phyloP scores from a whole-genome alignment of 2,329 filamentous ascomycete genomes.

The Tolypocladium tundrense region DNA sequence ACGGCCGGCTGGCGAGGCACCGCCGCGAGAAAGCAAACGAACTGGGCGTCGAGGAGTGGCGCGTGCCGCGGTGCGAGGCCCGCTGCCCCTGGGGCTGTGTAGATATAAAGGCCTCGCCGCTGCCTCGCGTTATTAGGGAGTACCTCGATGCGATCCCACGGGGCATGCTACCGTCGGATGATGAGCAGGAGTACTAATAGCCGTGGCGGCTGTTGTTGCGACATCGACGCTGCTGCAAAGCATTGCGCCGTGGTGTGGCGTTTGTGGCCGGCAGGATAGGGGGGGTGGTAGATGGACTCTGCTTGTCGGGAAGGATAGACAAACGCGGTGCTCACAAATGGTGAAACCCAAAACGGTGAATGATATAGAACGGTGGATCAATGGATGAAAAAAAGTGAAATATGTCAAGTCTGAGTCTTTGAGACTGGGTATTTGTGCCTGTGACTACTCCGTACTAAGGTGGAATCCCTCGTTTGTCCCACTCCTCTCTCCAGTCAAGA shows the following conservation, averaged over 20 bases:
- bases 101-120: not conserved
- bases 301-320: too few species aligned
- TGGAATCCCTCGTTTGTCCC: not conserved
- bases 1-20: slow-evolving; percentile 12
- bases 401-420: not conserved
- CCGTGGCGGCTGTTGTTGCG: not conserved
- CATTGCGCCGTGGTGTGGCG: not conserved
- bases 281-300: not conserved
- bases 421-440: not conserved
- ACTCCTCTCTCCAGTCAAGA: not conserved
- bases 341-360: not conserved
- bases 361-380: not conserved
- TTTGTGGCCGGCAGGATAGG: not conserved
- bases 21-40: slow-evolving; percentile 7
- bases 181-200: not conserved
- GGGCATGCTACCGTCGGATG: not conserved
- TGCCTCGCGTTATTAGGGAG: not conserved
- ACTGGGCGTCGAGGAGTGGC: slow-evolving; percentile 2
- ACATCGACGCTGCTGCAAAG: not conserved
- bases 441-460: not conserved
- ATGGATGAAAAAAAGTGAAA: not conserved
- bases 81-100: slow-evolving; percentile 8
- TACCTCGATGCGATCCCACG: not conserved
- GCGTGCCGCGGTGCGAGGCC: slow-evolving; percentile 1
- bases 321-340: too few species aligned